phyloP scores from a whole-genome alignment of 345 rosid species.

The Passiflora organensis region DNA sequence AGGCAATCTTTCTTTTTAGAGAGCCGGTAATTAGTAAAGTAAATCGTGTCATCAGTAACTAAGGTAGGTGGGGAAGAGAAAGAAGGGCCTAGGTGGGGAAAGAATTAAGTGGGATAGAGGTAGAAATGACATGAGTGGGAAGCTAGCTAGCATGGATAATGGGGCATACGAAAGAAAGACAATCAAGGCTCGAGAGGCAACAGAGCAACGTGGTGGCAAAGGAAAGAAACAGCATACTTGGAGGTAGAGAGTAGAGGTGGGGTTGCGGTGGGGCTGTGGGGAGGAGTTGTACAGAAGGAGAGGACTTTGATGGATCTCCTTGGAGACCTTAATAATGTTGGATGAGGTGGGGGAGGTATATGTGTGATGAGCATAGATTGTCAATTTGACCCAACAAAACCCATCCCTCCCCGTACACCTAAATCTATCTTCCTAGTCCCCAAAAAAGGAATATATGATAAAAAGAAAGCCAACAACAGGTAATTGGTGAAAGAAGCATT shows the following conservation, averaged over 20 bases:
- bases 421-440: neutral
- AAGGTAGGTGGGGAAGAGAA: conserved; percentile 8
- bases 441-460: neutral
- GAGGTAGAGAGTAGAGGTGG: neutral
- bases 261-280: neutral
- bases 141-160: conserved; percentile 9
- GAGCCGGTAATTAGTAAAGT: no score
- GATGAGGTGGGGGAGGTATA: conserved; percentile 15
- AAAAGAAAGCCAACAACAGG: neutral
- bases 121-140: neutral
- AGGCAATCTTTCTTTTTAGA: conserved; percentile 5
- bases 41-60: neutral
- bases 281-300: neutral
- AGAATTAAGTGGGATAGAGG: neutral
- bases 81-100: conserved; percentile 28
- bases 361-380: neutral
- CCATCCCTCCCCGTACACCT: conserved; percentile 13
- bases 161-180: conserved; percentile 4
- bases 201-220: conserved; percentile 35
- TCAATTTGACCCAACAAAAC: conserved; percentile 31
- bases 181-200: conserved; percentile 3
- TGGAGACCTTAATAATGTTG: conserved; percentile 18
- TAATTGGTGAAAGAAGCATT: conserved; percentile 10
- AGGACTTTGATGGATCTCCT: conserved; percentile 1
- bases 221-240: conserved; percentile 21